phyloP scores from a whole-genome alignment of 495 filamentous ascomycete species.

The Haplographium delicatum region DNA sequence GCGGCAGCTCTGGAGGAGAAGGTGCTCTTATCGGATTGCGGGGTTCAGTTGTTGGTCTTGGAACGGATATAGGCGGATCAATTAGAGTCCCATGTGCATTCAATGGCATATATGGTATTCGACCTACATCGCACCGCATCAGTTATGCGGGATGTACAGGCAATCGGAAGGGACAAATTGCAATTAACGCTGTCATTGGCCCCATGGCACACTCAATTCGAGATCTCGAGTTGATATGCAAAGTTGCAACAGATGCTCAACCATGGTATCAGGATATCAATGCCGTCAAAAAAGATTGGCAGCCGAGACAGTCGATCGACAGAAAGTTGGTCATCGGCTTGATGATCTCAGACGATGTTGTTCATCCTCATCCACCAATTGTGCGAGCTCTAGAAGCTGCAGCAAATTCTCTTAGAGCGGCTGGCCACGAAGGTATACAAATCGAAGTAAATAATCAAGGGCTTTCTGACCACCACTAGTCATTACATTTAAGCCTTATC shows the following conservation, averaged over 20 bases:
- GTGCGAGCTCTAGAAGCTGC: not conserved
- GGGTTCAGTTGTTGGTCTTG: conserved; percentile 37
- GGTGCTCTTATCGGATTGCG: conserved; percentile 38
- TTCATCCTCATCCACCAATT: conserved; percentile 2
- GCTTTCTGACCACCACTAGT: no score
- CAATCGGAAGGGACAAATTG: not conserved
- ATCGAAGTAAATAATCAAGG: no score
- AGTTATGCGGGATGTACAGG: conserved; percentile 31
- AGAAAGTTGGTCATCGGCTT: not conserved
- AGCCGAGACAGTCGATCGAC: no score
- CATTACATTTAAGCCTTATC: no score
- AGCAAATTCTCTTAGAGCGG: not conserved
- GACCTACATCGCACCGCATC: conserved; percentile 51
- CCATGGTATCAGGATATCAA: no score
- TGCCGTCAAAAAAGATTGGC: no score
- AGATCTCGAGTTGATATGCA: no score
- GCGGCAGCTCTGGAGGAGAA: conserved; percentile 56
- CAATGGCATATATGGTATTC: conserved; percentile 51
- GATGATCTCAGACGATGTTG: no score
- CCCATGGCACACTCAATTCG: no score
- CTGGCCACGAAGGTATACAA: conserved; percentile 26
- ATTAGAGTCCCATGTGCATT: conserved; percentile 53
- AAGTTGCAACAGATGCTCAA: no score
- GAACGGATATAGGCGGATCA: conserved; percentile 67
- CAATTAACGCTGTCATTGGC: conserved; percentile 25